phyloP scores from a whole-genome alignment of 306 rosid species.

The Astragalus membranaceus region DNA sequence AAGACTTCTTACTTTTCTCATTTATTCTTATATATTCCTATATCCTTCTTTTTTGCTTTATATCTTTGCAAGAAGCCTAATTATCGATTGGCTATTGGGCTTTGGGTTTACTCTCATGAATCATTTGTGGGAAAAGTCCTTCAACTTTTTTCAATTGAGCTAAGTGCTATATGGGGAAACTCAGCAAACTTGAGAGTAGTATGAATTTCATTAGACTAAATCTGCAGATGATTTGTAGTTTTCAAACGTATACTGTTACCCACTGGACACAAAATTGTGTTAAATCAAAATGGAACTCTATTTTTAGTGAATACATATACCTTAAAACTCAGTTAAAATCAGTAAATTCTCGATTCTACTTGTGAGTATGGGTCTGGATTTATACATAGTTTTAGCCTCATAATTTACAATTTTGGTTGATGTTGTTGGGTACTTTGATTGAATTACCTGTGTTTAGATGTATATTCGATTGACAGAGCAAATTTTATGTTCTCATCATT shows the following conservation, averaged over 20 bases:
- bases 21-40: background rate
- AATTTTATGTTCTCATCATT: background rate
- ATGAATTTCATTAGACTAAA: slow-evolving; percentile 1
- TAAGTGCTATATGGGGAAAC: no score
- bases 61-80: background rate
- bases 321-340: background rate
- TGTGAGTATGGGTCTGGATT: background rate
- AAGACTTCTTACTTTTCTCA: slow-evolving; percentile 21
- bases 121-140: slow-evolving; percentile 10
- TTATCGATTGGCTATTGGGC: background rate
- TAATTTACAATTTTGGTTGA: background rate
- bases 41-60: slow-evolving; percentile 1
- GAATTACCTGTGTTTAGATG: background rate
- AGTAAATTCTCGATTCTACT: background rate
- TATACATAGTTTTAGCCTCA: background rate
- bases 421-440: background rate
- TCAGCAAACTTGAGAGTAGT: background rate
- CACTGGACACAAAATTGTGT: background rate
- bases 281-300: background rate
- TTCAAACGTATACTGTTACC: background rate
- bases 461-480: background rate
- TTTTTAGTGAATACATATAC: background rate
- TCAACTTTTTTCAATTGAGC: no score
- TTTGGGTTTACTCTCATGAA: background rate
- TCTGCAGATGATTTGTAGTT: background rate